Percentiles rank a stretch among this genome's conserved stretches.
These are phyloP conservation scores for Craterostigma plantagineum DNA, from an alignment of 257 asterid species.

Conservation along the genomic window DNA sequence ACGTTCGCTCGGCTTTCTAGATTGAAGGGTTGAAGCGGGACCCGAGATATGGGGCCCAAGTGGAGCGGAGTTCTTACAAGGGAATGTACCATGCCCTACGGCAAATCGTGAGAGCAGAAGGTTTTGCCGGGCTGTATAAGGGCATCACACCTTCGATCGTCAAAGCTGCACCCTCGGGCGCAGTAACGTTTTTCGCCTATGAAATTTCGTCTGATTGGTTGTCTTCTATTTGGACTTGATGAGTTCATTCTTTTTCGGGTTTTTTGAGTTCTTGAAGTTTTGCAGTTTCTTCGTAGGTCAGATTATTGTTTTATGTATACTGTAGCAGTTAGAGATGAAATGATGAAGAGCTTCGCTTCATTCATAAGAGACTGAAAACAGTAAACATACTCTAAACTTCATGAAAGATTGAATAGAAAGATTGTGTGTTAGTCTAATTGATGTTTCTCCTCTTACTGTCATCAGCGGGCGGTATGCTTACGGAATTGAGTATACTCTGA, in stretches of 20 bases:
- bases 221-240: conserved; percentile 41
- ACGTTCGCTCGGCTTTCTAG: conserved; percentile 14
- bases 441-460: conserved; percentile 24
- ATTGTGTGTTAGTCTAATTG: no score
- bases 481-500: conserved; percentile 46
- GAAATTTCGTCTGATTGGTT: conserved; percentile 74
- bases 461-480: conserved; percentile 51
- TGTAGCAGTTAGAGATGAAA: no score
- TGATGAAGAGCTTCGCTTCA: no score
- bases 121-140: conserved; percentile 76
- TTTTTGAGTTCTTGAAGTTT: no score
- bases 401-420: no score
- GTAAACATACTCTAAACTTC: no score
- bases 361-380: no score
- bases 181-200: conserved; percentile 82
- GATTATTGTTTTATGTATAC: no score
- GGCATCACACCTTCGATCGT: conserved; percentile 80
- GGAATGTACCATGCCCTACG: conserved; percentile 56
- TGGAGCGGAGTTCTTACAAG: conserved; percentile 39
- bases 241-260: no score
- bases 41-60: conserved; percentile 51
- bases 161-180: conserved; percentile 96
- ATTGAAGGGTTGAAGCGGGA: conserved; percentile 67
- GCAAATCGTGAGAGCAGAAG: conserved; percentile 37
- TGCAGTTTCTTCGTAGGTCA: no score